Conservation (phyloP, 306 rosid species). For the Quercus dentata region DNA sequence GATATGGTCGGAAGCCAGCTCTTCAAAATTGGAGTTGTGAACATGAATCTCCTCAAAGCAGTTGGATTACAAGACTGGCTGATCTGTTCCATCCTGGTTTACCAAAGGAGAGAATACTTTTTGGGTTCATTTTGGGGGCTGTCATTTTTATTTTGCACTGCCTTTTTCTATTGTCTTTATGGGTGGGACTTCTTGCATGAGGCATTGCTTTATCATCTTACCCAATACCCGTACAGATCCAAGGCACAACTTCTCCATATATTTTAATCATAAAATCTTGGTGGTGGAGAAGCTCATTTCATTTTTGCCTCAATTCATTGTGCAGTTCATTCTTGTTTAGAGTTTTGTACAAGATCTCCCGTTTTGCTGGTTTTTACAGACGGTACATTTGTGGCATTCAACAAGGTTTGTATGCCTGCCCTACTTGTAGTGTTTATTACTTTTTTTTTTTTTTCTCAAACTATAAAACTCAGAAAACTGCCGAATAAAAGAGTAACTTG, state of each 20-base stretch:
- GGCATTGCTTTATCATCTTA: slow-evolving; percentile 86
- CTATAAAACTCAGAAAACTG: too few species aligned
- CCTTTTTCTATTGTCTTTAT: slow-evolving; percentile 61
- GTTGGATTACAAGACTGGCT: slow-evolving; percentile 14
- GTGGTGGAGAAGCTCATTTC: slow-evolving; percentile 79
- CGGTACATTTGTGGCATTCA: slow-evolving; percentile 90
- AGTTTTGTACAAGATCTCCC: slow-evolving; percentile 75
- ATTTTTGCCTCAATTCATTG: slow-evolving; percentile 79
- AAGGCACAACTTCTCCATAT: slow-evolving; percentile 88
- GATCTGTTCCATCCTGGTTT: slow-evolving; percentile 33
- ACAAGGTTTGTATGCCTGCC: slow-evolving; percentile 49
- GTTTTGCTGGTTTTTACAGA: slow-evolving; percentile 76
- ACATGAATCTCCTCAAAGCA: slow-evolving; percentile 33
- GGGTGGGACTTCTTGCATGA: slow-evolving; percentile 84
- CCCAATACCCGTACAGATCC: slow-evolving; percentile 64
- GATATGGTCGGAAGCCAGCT: slow-evolving; percentile 52
- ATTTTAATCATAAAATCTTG: slow-evolving; percentile 65
- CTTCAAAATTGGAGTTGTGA: slow-evolving; percentile 60
- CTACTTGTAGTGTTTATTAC: neutral
- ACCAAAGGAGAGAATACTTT: slow-evolving; percentile 54
- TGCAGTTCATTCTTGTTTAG: slow-evolving; percentile 71
- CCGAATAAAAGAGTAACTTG: too few species aligned
- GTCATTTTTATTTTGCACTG: slow-evolving; percentile 64
- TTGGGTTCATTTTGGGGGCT: slow-evolving; percentile 65
- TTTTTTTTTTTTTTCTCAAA: too few species aligned